Base-by-base conservation (phyloP, 805 yeast species). In the Barnettozyma vustinii region DNA sequence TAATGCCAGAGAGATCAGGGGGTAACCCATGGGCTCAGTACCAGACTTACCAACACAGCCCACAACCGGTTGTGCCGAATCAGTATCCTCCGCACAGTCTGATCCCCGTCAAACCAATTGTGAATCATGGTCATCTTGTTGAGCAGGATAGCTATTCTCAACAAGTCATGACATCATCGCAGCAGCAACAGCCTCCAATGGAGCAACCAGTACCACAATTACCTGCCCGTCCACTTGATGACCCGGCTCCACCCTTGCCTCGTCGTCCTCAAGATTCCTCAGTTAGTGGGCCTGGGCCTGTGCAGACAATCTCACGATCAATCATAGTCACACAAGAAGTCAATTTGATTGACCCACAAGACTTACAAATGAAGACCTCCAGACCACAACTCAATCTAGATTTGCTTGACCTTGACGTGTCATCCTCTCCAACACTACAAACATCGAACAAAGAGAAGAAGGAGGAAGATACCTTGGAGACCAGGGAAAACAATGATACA, bases 21-120 rank as follows among this genome's bases (percentile, higher is more conserved):
- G 57, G 51, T 10, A 56, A 56, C 41, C 59, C 59, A 10, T 56
- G 59, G 59, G 52, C 53, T 15, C 46, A 46, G 23, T 54, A 46
- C 42, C 39, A 41, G 10, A 18, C 41, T 13, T 8, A 21, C 30
- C 25, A 21, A 42, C 13, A 30, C 39, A 23, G 20, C 26, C 16
- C 25, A 23, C 44, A 40, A 27, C 30, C 39, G 18, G 23, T 13
- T 26, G 8, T 16, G 26, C 40, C 36, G 19, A 32, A 39, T 21
- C 41, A 9, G 5, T 5, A 12, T 39, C 30, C 41, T 21, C 41
- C 25, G 4, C 39, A 18, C 15, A 12, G 20, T 18, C 39, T 36
- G 7, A 36, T 36, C 8, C 39, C 39, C 16, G 13, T 36, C 4
- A 36, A 36, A 4, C 39, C 39, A 18, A 36, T 18, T 18, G 12